Percentiles rank a stretch among this genome's conserved stretches.
Evolutionary conservation across 345 rosid species (phyloP).

Genomic region (Dipteronia sinensis): DNA sequence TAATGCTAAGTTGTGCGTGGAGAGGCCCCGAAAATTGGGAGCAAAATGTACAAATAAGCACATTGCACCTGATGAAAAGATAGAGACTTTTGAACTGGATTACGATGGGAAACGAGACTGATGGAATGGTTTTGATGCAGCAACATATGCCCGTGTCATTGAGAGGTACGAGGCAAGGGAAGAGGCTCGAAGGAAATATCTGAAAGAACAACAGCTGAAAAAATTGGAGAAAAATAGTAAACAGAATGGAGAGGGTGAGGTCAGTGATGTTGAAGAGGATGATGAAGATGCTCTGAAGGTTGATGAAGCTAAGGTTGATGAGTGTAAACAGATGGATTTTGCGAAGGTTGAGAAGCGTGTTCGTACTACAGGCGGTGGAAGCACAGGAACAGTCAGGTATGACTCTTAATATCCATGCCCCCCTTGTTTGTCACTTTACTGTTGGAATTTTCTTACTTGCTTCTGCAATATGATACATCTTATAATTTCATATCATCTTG

Average conservation of each 20-base stretch:
- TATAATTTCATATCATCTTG: constrained; percentile 8
- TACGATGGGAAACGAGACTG: constrained; percentile 91
- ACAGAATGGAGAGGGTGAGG: constrained; percentile 41
- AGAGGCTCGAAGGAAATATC: constrained; percentile 67
- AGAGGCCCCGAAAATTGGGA: constrained; percentile 74
- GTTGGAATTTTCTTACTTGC: background rate
- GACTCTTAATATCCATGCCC: background rate
- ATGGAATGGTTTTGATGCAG: constrained; percentile 85
- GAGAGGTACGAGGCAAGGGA: constrained; percentile 82
- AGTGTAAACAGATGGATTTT: constrained; percentile 96
- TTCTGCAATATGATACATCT: background rate
- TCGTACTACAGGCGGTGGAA: constrained; percentile 94
- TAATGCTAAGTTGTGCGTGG: constrained; percentile 65
- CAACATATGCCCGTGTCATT: constrained; percentile 66
- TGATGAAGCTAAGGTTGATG: constrained; percentile 92
- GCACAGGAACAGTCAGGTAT: constrained; percentile 95
- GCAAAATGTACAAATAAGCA: constrained; percentile 70
- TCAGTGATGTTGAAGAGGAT: constrained; percentile 62
- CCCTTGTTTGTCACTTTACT: background rate
- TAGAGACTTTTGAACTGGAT: constrained; percentile 78
- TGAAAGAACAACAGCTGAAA: constrained; percentile 80
- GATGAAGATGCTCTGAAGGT: constrained; percentile 74
- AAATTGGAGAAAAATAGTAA: constrained; percentile 70
- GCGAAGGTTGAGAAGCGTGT: constrained; percentile 99
- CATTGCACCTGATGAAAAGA: constrained; percentile 87